Percentiles rank a stretch among this genome's conserved stretches.
Conservation (phyloP, 2,329 filamentous ascomycete species). For the Berkeleyomyces rouxiae region DNA sequence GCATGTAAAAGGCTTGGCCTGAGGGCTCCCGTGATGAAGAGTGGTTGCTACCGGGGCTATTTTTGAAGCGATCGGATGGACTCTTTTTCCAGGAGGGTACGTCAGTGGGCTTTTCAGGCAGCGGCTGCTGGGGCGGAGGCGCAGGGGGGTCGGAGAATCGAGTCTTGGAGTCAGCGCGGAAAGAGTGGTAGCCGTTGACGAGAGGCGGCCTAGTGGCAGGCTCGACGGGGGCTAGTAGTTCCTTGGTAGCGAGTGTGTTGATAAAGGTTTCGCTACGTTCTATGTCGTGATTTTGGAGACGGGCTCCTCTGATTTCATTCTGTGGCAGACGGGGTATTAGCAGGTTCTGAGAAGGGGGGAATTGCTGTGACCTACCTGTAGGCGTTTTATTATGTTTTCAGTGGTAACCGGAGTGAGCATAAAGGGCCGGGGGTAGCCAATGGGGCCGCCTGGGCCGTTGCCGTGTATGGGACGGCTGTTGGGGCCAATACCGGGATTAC, state of each 20-base stretch:
- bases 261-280: slow-evolving; percentile 69
- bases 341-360: background rate
- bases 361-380: slow-evolving; percentile 44
- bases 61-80: slow-evolving; percentile 61
- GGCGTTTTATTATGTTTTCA: slow-evolving; percentile 80
- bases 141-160: slow-evolving; percentile 87
- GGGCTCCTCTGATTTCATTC: slow-evolving; percentile 81
- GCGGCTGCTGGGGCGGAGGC: slow-evolving; percentile 78
- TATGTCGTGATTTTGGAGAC: slow-evolving; percentile 74
- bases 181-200: slow-evolving; percentile 35
- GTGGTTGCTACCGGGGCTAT: slow-evolving; percentile 28
- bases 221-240: slow-evolving; percentile 38
- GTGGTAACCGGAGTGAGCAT: slow-evolving; percentile 82
- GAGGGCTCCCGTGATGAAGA: slow-evolving; percentile 32
- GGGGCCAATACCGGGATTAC: slow-evolving; percentile 44
- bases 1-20: slow-evolving; percentile 63
- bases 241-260: slow-evolving; percentile 56
- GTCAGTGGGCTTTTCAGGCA: slow-evolving; percentile 77
- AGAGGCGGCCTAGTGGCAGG: slow-evolving; percentile 29
- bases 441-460: slow-evolving; percentile 33
- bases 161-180: slow-evolving; percentile 59
- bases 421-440: slow-evolving; percentile 59
- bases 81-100: slow-evolving; percentile 55
- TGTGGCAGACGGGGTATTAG: slow-evolving; percentile 23
- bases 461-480: slow-evolving; percentile 42